A percentile compares a stretch with the other conserved stretches of the same genome.
phyloP scores from a whole-genome alignment of 1,284 basidiomycete genomes.

The Vanrija pseudolonga region DNA sequence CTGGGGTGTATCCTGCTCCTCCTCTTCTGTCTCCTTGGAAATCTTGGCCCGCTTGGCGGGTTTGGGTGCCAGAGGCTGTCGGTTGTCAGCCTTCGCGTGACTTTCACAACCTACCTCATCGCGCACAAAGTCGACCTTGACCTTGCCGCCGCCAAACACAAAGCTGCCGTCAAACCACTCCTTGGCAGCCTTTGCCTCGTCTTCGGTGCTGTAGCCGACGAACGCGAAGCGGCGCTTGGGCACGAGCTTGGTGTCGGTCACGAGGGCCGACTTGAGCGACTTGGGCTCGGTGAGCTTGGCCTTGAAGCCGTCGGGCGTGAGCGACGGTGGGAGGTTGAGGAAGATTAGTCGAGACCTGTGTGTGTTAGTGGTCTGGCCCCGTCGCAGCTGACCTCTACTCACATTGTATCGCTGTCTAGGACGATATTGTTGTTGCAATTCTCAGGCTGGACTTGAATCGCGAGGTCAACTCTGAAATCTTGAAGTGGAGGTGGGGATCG shows the following conservation, averaged over 20 bases:
- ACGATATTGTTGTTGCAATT: not conserved
- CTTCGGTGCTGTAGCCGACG: constrained; percentile 78
- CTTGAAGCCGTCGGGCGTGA: constrained; percentile 56
- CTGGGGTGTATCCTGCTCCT: constrained; percentile 2
- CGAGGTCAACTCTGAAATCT: not conserved
- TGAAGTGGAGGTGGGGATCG: not conserved
- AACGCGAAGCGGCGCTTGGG: constrained; percentile 85
- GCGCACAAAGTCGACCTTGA: constrained; percentile 68
- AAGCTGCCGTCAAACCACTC: constrained; percentile 85
- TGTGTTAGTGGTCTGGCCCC: not conserved
- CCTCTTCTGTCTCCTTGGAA: constrained; percentile 8
- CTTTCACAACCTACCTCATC: constrained; percentile 60
- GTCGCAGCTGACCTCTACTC: not conserved
- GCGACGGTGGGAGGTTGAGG: constrained; percentile 76
- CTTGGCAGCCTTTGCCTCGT: constrained; percentile 70
- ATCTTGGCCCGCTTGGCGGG: constrained; percentile 22
- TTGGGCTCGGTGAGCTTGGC: constrained; percentile 51
- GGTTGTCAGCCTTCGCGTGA: constrained; percentile 27
- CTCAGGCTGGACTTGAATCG: not conserved
- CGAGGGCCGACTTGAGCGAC: constrained; percentile 37
- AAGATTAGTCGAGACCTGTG: constrained; percentile 79
- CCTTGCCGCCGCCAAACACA: constrained; percentile 64
- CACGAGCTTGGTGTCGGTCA: constrained; percentile 87
- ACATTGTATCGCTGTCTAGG: not conserved
- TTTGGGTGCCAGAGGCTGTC: constrained; percentile 25